These are phyloP conservation scores for Cladorrhinum samala DNA, from an alignment of 495 filamentous ascomycete species.

Conservation along the genomic window DNA sequence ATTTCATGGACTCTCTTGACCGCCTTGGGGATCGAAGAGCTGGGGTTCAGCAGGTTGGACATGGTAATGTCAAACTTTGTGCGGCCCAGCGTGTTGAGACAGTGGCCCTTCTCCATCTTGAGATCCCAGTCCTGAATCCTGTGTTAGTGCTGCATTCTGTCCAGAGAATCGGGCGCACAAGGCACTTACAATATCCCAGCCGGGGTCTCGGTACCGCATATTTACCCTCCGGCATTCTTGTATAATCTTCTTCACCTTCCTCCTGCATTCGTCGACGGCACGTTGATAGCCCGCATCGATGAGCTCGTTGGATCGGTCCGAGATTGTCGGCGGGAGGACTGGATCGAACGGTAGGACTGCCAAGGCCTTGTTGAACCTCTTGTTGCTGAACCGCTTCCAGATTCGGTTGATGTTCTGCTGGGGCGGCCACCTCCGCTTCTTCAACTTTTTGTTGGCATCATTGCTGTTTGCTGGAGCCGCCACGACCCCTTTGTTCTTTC, in stretches of 20 bases:
- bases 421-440: conserved; percentile 56
- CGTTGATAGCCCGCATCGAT: conserved; percentile 62
- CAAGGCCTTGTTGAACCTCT: conserved; percentile 45
- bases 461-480: conserved; percentile 15
- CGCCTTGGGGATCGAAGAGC: conserved; percentile 47
- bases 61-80: conserved; percentile 37
- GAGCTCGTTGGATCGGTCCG: conserved; percentile 44
- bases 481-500: conserved; percentile 22
- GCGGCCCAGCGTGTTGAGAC: conserved; percentile 41
- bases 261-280: conserved; percentile 62
- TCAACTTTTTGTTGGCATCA: conserved; percentile 43
- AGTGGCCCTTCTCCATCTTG: conserved; percentile 43
- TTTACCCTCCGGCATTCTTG: conserved; percentile 81
- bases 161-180: not conserved
- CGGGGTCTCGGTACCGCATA: conserved; percentile 81
- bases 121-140: conserved; percentile 44
- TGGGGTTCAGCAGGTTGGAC: conserved; percentile 33
- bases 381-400: conserved; percentile 72
- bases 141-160: too few species aligned
- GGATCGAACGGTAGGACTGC: conserved; percentile 44
- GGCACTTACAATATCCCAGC: conserved; percentile 67
- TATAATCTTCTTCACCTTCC: conserved; percentile 80
- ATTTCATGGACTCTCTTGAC: conserved; percentile 77
- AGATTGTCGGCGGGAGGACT: conserved; percentile 38
- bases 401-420: conserved; percentile 73